A percentile compares a stretch with the other conserved stretches of the same genome.
Conservation (phyloP, 192 early-diverging fungal species). For the Jimgerdemannia lactiflua region DNA sequence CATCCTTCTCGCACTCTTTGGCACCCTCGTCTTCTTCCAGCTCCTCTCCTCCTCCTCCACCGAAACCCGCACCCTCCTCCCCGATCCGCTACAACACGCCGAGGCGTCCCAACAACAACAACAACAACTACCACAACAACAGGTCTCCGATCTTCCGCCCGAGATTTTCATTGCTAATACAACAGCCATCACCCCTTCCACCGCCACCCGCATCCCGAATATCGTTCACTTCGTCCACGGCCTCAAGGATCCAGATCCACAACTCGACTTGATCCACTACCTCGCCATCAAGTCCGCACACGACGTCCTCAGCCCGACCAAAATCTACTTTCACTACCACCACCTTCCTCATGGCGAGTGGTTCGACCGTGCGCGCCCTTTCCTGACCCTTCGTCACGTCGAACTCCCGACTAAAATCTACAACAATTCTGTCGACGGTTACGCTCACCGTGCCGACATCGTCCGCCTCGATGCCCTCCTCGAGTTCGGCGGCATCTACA, state of each 20-base stretch:
- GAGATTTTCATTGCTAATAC: background rate
- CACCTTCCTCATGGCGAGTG: slow-evolving; percentile 32
- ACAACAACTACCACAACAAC: background rate
- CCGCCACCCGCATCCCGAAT: slow-evolving; percentile 29
- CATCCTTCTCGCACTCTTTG: background rate
- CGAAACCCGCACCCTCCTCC: background rate
- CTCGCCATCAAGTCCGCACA: slow-evolving; percentile 48
- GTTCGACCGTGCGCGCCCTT: slow-evolving; percentile 29
- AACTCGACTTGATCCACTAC: slow-evolving; percentile 42
- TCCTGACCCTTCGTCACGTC: slow-evolving; percentile 28
- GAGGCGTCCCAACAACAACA: too few species aligned
- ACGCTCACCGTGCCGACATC: slow-evolving; percentile 47
- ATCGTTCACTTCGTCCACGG: slow-evolving; percentile 50
- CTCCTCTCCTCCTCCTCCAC: background rate
- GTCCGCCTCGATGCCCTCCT: slow-evolving; percentile 38
- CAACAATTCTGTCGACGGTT: slow-evolving; percentile 32
- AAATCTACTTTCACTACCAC: slow-evolving; percentile 45
- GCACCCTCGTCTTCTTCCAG: background rate
- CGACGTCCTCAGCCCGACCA: slow-evolving; percentile 33
- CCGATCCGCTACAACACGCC: too few species aligned
- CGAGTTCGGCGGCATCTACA: slow-evolving; percentile 49
- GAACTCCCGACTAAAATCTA: slow-evolving; percentile 37
- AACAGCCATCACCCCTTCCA: background rate
- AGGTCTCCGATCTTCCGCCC: background rate
- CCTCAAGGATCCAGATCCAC: slow-evolving; percentile 25